Conservation (phyloP, 305 asterid genomes). For the Plantago coronopus region DNA sequence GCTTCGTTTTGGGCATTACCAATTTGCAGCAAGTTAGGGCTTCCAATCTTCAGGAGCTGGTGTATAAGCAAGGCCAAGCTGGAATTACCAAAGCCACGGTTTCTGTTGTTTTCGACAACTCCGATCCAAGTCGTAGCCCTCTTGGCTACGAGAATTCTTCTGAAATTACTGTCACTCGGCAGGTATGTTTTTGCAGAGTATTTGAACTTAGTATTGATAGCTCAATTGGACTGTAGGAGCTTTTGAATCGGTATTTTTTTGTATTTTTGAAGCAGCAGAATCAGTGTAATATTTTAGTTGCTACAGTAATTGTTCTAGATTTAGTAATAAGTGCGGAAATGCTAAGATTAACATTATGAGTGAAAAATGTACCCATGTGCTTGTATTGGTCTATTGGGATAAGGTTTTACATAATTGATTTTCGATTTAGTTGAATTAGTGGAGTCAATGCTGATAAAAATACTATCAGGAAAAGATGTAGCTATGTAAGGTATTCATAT, state of each 20-base stretch:
- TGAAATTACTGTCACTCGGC: conserved; percentile 93
- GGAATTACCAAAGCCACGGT: conserved; percentile 97
- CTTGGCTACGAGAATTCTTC: conserved; percentile 87
- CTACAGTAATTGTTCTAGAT: no score
- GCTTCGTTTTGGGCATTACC: conserved; percentile 92
- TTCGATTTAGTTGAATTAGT: no score
- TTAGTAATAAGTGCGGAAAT: no score
- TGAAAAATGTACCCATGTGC: no score
- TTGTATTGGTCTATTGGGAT: no score
- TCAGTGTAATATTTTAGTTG: no score
- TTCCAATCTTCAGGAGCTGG: conserved; percentile 95
- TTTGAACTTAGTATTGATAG: neutral
- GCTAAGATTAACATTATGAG: no score
- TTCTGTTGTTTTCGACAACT: conserved; percentile 83
- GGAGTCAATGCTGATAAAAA: neutral
- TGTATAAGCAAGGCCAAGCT: conserved; percentile 99
- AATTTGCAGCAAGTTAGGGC: conserved; percentile 99
- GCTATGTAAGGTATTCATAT: neutral
- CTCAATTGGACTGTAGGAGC: no score
- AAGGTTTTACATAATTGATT: no score
- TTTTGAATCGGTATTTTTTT: neutral
- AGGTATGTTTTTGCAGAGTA: conserved; percentile 38
- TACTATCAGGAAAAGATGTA: neutral
- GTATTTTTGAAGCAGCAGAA: no score
- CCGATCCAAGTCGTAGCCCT: conserved; percentile 76